Percentiles rank a stretch among this genome's conserved stretches.
These are phyloP conservation scores for Talaromyces sp. DNA, from an alignment of 2,329 filamentous ascomycete species.

Conservation along the genomic window DNA sequence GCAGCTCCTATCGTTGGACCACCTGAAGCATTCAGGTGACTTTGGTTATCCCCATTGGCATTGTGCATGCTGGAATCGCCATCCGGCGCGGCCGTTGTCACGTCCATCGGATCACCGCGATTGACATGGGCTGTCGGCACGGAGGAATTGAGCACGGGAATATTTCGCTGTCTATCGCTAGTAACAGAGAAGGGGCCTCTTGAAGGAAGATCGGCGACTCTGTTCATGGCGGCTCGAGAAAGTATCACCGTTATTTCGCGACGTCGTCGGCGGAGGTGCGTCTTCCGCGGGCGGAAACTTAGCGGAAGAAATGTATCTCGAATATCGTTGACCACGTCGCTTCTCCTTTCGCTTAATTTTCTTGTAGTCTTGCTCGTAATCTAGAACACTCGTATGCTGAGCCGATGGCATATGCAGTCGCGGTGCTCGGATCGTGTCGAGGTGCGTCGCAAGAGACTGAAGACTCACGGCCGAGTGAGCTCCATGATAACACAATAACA, in stretches of 20 bases:
- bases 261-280: background rate
- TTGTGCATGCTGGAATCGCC: constrained; percentile 43
- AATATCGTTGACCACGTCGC: background rate
- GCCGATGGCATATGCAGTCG: background rate
- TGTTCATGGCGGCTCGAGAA: constrained; percentile 33
- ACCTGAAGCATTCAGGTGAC: constrained; percentile 22
- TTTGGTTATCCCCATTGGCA: constrained; percentile 34
- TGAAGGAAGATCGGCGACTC: constrained; percentile 39
- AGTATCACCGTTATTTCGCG: background rate
- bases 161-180: constrained; percentile 47
- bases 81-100: constrained; percentile 48
- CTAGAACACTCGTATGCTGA: background rate
- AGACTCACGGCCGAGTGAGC: constrained; percentile 16
- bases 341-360: background rate
- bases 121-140: constrained; percentile 42
- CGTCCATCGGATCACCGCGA: constrained; percentile 54
- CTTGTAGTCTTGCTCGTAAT: background rate
- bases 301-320: background rate
- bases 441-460: constrained; percentile 12
- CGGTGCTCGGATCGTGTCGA: constrained; percentile 5
- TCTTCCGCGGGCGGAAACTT: constrained; percentile 3
- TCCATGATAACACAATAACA: constrained; percentile 13
- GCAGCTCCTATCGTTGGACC: constrained; percentile 43
- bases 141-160: constrained; percentile 51
- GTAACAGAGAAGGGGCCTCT: constrained; percentile 46